phyloP scores from a whole-genome alignment of 139 green algal genomes.

The Tetradesmus lagerheimii region DNA sequence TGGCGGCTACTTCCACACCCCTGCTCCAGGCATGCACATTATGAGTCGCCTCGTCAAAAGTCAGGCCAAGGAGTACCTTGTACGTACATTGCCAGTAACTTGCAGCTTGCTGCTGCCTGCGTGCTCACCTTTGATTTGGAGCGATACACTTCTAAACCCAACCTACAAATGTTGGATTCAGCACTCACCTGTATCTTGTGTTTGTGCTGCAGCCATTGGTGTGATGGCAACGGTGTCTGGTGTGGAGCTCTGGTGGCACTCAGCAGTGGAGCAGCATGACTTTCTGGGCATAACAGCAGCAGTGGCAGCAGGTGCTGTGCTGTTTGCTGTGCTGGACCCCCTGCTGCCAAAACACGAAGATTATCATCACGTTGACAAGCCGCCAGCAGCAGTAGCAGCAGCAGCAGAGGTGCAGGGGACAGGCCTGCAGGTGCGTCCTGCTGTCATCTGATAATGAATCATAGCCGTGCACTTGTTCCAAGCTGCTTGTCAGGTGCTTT shows the following conservation, averaged over 20 bases:
- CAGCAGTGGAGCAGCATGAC: slow-evolving; percentile 19
- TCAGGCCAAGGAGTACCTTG: no score
- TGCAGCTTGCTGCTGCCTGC: no score
- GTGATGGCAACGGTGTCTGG: slow-evolving; percentile 13
- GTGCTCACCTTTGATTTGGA: no score
- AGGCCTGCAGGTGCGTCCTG: neutral
- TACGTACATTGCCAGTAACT: no score
- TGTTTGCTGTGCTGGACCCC: slow-evolving; percentile 13
- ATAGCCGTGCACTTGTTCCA: neutral
- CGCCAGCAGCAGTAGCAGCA: neutral
- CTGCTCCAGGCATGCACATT: no score
- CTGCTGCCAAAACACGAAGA: slow-evolving; percentile 1
- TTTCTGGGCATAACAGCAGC: slow-evolving; percentile 13
- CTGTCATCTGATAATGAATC: no score
- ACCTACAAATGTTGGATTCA: neutral
- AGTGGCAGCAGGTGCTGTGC: neutral
- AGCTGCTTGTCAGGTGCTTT: no score
- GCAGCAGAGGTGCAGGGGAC: neutral
- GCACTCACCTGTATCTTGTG: neutral
- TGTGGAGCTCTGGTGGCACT: slow-evolving; percentile 20
- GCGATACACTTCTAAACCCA: no score
- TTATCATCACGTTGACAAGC: neutral
- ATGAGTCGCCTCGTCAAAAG: no score
- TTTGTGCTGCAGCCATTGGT: slow-evolving; percentile 17
- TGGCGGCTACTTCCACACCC: no score